Conservation (phyloP, 202 grass and related monocot genomes). For the Bolboschoenoplectus hybrid region DNA sequence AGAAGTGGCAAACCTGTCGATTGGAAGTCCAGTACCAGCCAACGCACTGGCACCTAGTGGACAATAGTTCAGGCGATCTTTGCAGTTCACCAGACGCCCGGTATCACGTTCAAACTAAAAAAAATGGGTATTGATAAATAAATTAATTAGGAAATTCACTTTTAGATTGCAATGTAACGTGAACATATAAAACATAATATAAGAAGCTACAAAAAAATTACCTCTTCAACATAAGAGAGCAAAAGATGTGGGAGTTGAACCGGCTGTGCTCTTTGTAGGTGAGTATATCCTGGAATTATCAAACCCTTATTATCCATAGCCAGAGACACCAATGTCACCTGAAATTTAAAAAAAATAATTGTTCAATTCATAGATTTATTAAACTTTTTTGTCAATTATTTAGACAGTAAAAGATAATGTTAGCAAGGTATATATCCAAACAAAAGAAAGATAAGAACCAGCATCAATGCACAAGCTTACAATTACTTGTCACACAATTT, state of each 20-base stretch:
- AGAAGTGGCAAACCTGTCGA: slow-evolving; percentile 87
- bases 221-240: slow-evolving; percentile 97
- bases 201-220: slow-evolving; percentile 28
- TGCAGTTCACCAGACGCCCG: slow-evolving; percentile 78
- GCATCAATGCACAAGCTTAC: background rate
- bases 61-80: slow-evolving; percentile 88
- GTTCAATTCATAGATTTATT: slow-evolving; percentile 11
- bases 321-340: slow-evolving; percentile 79
- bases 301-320: slow-evolving; percentile 80
- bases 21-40: slow-evolving; percentile 97
- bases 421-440: background rate
- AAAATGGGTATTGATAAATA: too few species aligned
- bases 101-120: slow-evolving; percentile 86
- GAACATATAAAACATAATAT: slow-evolving; percentile 25
- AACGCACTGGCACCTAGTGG: slow-evolving; percentile 96
- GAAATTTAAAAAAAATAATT: slow-evolving; percentile 53
- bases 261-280: slow-evolving; percentile 93
- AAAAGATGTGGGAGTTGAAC: slow-evolving; percentile 86
- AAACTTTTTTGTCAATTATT: background rate
- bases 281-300: slow-evolving; percentile 98
- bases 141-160: slow-evolving; percentile 2
- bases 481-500: background rate
- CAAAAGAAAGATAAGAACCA: background rate
- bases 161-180: slow-evolving; percentile 17
- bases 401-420: background rate